Percentiles rank a stretch among this genome's conserved stretches.
Conservation (phyloP, 108 stramenopile genomes). For the Bacterosira constricta region DNA sequence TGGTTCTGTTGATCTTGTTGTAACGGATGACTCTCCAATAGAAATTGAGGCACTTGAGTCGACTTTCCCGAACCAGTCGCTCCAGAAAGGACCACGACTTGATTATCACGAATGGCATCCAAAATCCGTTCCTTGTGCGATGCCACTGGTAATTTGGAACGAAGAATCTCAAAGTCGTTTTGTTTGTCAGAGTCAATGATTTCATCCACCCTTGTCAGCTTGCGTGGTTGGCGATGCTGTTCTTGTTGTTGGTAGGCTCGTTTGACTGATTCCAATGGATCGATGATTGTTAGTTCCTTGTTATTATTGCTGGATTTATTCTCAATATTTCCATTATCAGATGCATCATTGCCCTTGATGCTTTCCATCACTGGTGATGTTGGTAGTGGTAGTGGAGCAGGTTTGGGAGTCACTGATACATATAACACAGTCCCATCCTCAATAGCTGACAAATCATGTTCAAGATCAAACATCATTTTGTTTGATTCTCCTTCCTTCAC, state of each 20-base stretch:
- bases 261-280: slow-evolving; percentile 62
- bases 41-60: slow-evolving; percentile 88
- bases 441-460: slow-evolving; percentile 46
- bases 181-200: slow-evolving; percentile 6
- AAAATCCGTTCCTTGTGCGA: slow-evolving; percentile 48
- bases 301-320: slow-evolving; percentile 7
- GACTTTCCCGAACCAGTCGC: slow-evolving; percentile 85
- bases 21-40: slow-evolving; percentile 61
- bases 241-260: slow-evolving; percentile 39
- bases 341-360: neutral
- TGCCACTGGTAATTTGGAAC: slow-evolving; percentile 62
- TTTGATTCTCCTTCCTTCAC: neutral
- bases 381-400: neutral
- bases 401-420: slow-evolving; percentile 30
- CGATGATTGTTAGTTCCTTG: slow-evolving; percentile 9
- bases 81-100: slow-evolving; percentile 70
- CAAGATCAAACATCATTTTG: slow-evolving; percentile 34
- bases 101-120: slow-evolving; percentile 21
- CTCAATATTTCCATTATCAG: slow-evolving; percentile 18
- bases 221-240: slow-evolving; percentile 1
- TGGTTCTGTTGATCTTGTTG: no score
- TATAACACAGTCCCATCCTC: slow-evolving; percentile 56
- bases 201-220: slow-evolving; percentile 17
- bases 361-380: no score
- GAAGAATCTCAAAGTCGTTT: neutral